These are phyloP conservation scores for Geotrichum klebahnii DNA, from an alignment of 1,139 yeast species.

Conservation along the genomic window DNA sequence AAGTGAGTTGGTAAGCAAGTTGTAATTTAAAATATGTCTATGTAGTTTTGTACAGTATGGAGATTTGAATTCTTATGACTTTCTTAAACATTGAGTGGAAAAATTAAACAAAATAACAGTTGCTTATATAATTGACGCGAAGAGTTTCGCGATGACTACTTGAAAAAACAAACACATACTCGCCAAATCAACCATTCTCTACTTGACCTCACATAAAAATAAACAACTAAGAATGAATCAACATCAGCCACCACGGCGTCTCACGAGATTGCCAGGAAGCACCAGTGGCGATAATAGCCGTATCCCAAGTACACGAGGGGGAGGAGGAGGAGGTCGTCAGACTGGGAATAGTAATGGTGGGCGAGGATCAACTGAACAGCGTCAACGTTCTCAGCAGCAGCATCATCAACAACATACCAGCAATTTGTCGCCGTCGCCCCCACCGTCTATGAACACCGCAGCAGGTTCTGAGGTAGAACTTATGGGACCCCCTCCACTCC, in stretches of 20 bases:
- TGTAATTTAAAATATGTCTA: slow-evolving; percentile 23
- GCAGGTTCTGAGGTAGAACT: neutral
- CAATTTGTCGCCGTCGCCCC: neutral
- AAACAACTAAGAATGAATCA: neutral
- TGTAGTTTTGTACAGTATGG: no score
- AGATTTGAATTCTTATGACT: no score
- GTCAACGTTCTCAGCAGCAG: neutral
- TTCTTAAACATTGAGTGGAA: no score
- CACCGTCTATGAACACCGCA: neutral
- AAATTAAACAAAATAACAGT: slow-evolving; percentile 19
- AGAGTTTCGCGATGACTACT: neutral
- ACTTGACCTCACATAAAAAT: neutral
- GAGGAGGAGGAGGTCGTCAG: neutral
- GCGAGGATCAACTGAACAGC: neutral
- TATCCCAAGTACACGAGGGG: neutral
- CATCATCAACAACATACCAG: neutral
- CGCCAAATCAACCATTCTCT: no score
- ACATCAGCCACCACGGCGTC: slow-evolving; percentile 1
- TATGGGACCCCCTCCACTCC: neutral
- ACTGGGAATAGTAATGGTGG: neutral
- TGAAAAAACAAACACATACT: neutral
- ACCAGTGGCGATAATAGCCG: neutral
- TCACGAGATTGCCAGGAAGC: neutral
- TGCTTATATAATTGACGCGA: neutral
- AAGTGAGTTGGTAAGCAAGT: slow-evolving; percentile 33